Evolutionary conservation across 768 basidiomycete species (phyloP).

Genomic region (Galerina sulciceps): DNA sequence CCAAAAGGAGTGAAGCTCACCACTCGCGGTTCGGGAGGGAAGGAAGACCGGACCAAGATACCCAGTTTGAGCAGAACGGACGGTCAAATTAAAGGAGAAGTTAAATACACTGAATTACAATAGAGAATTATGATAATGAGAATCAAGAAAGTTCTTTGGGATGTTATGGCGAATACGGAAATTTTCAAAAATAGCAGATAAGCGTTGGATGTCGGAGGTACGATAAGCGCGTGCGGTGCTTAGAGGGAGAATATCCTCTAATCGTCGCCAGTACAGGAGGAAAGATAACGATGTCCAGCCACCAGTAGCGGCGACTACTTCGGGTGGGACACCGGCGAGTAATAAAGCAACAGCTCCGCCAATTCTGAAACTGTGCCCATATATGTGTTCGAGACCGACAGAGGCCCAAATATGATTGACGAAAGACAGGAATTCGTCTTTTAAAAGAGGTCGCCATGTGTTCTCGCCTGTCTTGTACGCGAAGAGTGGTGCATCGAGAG

Average conservation of each 20-base stretch:
- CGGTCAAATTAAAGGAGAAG: no score
- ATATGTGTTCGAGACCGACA: conserved; percentile 8
- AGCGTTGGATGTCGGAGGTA: no score
- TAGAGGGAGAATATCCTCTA: background rate
- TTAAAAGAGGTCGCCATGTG: background rate
- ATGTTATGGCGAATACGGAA: no score
- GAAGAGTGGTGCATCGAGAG: background rate
- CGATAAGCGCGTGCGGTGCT: background rate
- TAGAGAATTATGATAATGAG: no score
- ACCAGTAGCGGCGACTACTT: conserved; percentile 19
- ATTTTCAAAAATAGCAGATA: no score
- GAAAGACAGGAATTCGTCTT: background rate
- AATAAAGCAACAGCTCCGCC: conserved; percentile 36
- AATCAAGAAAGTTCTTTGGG: no score
- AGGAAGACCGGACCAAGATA: no score
- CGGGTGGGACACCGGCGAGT: conserved; percentile 29
- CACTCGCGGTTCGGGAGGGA: no score
- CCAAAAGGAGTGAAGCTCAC: no score
- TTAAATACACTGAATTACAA: no score
- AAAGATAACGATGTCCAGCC: conserved; percentile 8
- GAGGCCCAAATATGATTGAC: background rate
- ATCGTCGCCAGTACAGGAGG: conserved; percentile 2
- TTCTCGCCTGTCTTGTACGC: background rate
- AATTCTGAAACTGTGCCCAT: conserved; percentile 38
- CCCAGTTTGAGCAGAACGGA: no score